Evolutionary conservation across 2,329 filamentous ascomycete species (phyloP).

Genomic region (Biscogniauxia sp.): DNA sequence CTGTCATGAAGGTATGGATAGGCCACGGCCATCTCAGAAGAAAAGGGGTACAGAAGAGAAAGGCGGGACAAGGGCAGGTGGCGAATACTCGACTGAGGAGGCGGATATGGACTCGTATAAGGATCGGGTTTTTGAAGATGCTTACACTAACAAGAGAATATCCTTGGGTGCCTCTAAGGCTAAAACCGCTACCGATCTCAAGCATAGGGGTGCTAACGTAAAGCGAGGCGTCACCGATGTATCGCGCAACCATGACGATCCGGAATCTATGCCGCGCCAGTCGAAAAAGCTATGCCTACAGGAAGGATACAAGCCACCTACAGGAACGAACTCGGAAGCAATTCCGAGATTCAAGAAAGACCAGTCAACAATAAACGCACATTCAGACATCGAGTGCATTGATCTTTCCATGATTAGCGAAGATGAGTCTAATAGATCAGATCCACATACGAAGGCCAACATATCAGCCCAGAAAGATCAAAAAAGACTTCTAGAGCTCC

Average conservation of each 20-base stretch:
- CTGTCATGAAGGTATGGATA: constrained; percentile 69
- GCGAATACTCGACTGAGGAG: constrained; percentile 4
- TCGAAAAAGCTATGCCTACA: constrained; percentile 2
- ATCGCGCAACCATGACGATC: neutral
- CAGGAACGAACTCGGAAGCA: neutral
- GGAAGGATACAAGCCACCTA: neutral
- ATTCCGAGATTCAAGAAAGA: constrained; percentile 8
- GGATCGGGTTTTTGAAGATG: neutral
- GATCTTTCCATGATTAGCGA: constrained; percentile 23
- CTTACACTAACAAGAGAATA: neutral
- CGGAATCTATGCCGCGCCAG: neutral
- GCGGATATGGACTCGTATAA: neutral
- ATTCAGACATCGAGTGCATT: constrained; percentile 26
- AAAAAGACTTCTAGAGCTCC: constrained; percentile 7
- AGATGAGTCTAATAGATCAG: neutral
- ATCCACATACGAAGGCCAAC: neutral
- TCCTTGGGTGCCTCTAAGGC: neutral
- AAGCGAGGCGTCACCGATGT: neutral
- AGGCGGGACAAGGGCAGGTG: constrained; percentile 19
- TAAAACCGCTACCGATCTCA: neutral
- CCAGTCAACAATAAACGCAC: neutral
- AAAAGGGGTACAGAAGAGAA: constrained; percentile 18
- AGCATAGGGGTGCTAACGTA: neutral
- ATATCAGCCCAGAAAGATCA: constrained; percentile 1
- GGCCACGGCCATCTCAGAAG: constrained; percentile 47